These are phyloP conservation scores for Hypoxylon sp. DNA, from an alignment of 2,329 filamentous ascomycete genomes.

Conservation along the genomic window DNA sequence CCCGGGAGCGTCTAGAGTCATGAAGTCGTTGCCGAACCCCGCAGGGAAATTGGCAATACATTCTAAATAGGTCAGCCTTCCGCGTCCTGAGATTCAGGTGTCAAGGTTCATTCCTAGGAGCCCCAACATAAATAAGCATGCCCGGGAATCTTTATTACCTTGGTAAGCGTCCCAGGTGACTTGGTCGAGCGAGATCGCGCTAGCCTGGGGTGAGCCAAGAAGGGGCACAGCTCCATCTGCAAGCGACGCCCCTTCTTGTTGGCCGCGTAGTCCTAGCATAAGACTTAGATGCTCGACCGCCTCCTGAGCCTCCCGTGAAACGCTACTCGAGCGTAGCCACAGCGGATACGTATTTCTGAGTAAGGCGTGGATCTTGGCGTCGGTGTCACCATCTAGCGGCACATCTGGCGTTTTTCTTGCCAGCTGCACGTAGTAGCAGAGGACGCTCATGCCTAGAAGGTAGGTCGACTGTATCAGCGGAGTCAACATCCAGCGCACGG, in stretches of 20 bases:
- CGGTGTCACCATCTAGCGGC: not conserved
- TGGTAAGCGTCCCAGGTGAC: not conserved
- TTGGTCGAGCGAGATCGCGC: not conserved
- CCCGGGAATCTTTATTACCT: not conserved
- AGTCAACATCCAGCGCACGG: slow-evolving; percentile 4
- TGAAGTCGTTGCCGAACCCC: not conserved
- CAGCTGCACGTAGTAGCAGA: not conserved
- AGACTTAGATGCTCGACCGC: not conserved
- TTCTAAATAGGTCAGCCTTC: not conserved
- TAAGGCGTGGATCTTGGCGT: not conserved
- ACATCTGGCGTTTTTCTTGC: not conserved
- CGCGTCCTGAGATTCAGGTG: not conserved
- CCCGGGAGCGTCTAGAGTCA: not conserved
- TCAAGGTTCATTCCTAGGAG: not conserved
- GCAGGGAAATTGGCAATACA: not conserved
- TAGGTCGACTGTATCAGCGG: not conserved
- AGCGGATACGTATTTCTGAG: not conserved
- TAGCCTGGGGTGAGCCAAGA: not conserved
- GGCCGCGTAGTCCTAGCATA: not conserved
- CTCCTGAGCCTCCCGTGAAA: slow-evolving; percentile 1
- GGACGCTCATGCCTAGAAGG: slow-evolving; percentile 1
- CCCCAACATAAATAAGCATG: not conserved
- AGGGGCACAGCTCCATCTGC: not conserved
- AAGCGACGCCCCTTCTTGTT: not conserved
- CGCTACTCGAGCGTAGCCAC: slow-evolving; percentile 1